phyloP scores from a whole-genome alignment of 257 asterid species.

The Cordia subcordata region DNA sequence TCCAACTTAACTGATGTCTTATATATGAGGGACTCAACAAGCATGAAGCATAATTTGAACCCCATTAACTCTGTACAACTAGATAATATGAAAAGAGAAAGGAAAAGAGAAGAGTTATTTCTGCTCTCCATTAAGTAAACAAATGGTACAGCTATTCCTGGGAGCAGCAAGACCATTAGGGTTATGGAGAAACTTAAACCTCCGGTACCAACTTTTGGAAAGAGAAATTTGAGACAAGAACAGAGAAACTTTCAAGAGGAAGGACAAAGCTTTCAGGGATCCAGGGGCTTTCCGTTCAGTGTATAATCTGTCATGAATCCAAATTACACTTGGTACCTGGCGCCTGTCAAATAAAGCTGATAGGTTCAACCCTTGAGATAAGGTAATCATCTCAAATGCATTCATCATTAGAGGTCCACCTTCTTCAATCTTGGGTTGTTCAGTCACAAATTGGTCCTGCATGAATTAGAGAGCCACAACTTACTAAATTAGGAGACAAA shows the following conservation, averaged over 20 bases:
- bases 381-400: constrained; percentile 97
- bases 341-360: constrained; percentile 93
- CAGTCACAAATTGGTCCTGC: constrained; percentile 83
- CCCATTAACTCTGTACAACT: neutral
- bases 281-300: neutral
- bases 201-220: neutral
- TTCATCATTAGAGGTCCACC: constrained; percentile 85
- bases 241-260: neutral
- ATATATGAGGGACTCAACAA: neutral
- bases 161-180: too few species aligned
- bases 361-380: constrained; percentile 92
- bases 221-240: neutral
- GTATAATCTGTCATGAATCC: neutral
- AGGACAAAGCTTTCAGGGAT: neutral
- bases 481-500: neutral
- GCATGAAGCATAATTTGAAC: neutral
- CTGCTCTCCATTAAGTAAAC: too few species aligned
- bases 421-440: constrained; percentile 41
- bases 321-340: constrained; percentile 43
- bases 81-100: neutral
- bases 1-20: neutral
- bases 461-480: constrained; percentile 15
- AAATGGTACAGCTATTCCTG: too few species aligned
- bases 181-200: too few species aligned
- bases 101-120: neutral